Percentiles rank a stretch among this genome's conserved stretches.
Evolutionary conservation across 768 basidiomycete species (phyloP).

Genomic region (Boletus speciosus): DNA sequence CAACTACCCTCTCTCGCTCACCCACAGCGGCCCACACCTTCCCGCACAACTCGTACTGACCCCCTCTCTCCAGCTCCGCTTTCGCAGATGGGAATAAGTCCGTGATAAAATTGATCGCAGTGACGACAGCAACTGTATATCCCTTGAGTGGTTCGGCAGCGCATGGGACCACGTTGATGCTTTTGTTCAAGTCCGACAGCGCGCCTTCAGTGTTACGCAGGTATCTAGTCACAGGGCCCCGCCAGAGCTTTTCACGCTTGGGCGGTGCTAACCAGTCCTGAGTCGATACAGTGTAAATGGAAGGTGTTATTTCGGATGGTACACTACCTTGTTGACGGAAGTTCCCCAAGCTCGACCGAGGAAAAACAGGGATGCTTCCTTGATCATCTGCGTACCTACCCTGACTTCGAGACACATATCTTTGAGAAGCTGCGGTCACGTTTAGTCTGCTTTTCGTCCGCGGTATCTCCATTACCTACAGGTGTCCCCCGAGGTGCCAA

Average conservation of each 20-base stretch:
- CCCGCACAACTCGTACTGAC: conserved; percentile 20
- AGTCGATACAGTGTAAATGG: not conserved
- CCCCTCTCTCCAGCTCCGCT: conserved; percentile 9
- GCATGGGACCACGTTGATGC: conserved; percentile 10
- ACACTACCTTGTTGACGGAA: conserved; percentile 10
- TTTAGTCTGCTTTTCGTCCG: not conserved
- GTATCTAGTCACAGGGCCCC: conserved; percentile 16
- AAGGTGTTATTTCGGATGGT: not conserved
- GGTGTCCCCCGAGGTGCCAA: conserved; percentile 10
- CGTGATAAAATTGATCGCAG: conserved; percentile 21
- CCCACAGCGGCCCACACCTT: conserved; percentile 19
- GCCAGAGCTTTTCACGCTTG: conserved; percentile 21
- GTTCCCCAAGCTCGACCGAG: conserved; percentile 5
- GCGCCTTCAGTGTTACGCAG: conserved; percentile 22
- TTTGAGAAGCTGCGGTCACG: conserved; percentile 9
- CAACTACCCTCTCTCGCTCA: conserved; percentile 9
- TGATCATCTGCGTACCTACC: conserved; percentile 17
- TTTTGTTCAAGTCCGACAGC: conserved; percentile 9
- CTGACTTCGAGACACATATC: conserved; percentile 19
- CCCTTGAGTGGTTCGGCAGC: conserved; percentile 12
- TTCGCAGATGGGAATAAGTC: conserved; percentile 20
- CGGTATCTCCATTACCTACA: conserved; percentile 7
- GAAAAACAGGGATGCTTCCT: conserved; percentile 25
- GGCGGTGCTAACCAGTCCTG: conserved; percentile 23
- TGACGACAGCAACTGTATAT: conserved; percentile 13